Evolutionary conservation across 495 filamentous ascomycete species (phyloP).

Genomic region (Xylaria scruposa): DNA sequence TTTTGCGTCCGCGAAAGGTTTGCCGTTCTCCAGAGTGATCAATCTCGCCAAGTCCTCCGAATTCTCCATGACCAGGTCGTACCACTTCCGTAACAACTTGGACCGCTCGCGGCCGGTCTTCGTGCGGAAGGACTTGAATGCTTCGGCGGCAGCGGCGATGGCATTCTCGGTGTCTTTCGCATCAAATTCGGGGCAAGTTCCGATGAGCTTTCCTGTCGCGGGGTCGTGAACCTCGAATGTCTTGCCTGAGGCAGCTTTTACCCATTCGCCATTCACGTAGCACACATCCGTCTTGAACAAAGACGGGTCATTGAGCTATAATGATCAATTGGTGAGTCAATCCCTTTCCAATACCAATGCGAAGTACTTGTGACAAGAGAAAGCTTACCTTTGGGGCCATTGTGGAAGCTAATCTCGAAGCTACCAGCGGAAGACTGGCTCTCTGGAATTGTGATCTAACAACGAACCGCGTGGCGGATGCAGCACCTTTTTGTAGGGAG

Average conservation of each 20-base stretch:
- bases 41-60: slow-evolving; percentile 85
- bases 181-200: slow-evolving; percentile 82
- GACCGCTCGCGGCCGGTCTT: slow-evolving; percentile 81
- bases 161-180: slow-evolving; percentile 76
- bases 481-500: slow-evolving; percentile 44
- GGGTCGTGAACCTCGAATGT: slow-evolving; percentile 87
- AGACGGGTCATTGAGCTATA: slow-evolving; percentile 79
- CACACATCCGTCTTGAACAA: slow-evolving; percentile 78
- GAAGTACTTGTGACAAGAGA: neutral
- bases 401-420: slow-evolving; percentile 50
- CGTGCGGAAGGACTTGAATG: slow-evolving; percentile 77
- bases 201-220: slow-evolving; percentile 77
- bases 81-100: slow-evolving; percentile 86
- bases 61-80: slow-evolving; percentile 86
- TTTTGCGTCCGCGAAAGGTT: slow-evolving; percentile 73
- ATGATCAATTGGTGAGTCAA: slow-evolving; percentile 21
- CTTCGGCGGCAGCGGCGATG: slow-evolving; percentile 75
- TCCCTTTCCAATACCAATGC: neutral
- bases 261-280: slow-evolving; percentile 88
- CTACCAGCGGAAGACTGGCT: slow-evolving; percentile 42
- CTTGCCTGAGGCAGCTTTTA: slow-evolving; percentile 73
- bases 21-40: slow-evolving; percentile 87
- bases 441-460: slow-evolving; percentile 46
- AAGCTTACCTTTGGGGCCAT: slow-evolving; percentile 51
- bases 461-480: slow-evolving; percentile 39